These are phyloP conservation scores for Achaetomium macrosporum DNA, from an alignment of 2,329 filamentous ascomycete species.

Conservation along the genomic window DNA sequence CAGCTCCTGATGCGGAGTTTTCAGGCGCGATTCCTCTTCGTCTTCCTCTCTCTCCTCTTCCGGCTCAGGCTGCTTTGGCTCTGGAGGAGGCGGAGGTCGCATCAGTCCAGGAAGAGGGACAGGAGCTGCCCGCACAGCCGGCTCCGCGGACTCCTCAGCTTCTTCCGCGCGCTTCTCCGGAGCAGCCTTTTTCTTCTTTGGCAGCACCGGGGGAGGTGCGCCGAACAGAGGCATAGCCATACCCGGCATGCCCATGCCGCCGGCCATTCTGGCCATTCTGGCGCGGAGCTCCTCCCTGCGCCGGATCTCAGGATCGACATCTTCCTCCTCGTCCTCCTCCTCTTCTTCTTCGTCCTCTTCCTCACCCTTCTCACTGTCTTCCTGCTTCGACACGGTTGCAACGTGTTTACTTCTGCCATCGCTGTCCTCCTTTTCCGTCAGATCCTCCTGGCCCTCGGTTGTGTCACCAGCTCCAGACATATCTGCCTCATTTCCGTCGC, in stretches of 20 bases:
- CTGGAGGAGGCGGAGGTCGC: conserved; percentile 38
- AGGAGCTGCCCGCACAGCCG: conserved; percentile 44
- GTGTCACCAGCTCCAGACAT: conserved; percentile 60
- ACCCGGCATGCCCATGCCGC: conserved; percentile 92
- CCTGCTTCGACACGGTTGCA: conserved; percentile 32
- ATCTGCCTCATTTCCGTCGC: conserved; percentile 60
- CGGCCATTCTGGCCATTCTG: conserved; percentile 97
- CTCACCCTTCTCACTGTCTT: conserved; percentile 36
- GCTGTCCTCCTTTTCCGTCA: conserved; percentile 67
- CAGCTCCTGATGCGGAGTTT: conserved; percentile 30
- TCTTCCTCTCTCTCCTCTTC: conserved; percentile 32
- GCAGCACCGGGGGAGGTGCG: conserved; percentile 56
- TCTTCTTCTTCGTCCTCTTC: conserved; percentile 52
- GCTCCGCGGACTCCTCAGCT: conserved; percentile 39
- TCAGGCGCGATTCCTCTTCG: conserved; percentile 29
- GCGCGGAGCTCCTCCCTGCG: conserved; percentile 84
- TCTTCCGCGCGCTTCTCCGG: conserved; percentile 40
- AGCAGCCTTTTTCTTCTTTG: conserved; percentile 52
- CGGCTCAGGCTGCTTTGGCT: conserved; percentile 42
- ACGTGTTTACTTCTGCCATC: conserved; percentile 51
- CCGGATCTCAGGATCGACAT: conserved; percentile 79
- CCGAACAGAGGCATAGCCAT: conserved; percentile 53
- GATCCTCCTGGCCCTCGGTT: conserved; percentile 53
- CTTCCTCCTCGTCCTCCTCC: conserved; percentile 71
- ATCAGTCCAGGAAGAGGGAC: conserved; percentile 69